Conservation (phyloP, 2,329 filamentous ascomycete species). For the Apiospora rasikravindrae region DNA sequence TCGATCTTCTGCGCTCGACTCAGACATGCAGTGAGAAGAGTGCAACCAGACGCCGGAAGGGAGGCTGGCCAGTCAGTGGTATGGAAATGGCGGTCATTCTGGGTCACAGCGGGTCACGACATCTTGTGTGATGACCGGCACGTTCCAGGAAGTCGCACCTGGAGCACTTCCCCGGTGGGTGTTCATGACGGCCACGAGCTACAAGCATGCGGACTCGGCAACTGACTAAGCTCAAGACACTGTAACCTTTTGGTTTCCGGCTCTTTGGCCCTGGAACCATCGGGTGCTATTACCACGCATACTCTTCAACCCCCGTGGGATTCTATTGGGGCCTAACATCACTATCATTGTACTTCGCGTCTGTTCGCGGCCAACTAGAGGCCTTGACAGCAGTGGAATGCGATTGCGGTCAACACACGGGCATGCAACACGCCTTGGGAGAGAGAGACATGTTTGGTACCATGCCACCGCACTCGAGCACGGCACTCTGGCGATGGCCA, state of each 20-base stretch:
- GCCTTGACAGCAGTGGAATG: background rate
- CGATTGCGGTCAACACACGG: background rate
- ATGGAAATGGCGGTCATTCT: background rate
- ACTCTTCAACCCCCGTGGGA: no score
- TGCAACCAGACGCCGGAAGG: no score
- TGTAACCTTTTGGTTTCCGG: background rate
- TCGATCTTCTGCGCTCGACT: background rate
- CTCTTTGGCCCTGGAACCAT: background rate
- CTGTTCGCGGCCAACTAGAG: no score
- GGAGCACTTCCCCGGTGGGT: background rate
- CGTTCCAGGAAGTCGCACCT: background rate
- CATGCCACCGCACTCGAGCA: background rate
- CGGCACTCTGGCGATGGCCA: background rate
- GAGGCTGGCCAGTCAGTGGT: background rate
- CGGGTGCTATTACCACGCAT: background rate
- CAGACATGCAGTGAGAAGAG: background rate
- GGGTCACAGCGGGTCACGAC: conserved; percentile 11
- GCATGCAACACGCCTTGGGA: background rate
- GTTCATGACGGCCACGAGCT: background rate
- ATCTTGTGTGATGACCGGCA: conserved; percentile 13
- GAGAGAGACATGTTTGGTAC: background rate
- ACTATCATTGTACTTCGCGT: background rate
- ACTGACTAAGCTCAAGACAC: background rate
- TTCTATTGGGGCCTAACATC: no score
- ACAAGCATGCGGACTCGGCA: background rate